Evolutionary conservation across 306 rosid genomes (phyloP), one percentile per base, ranked within the genome.

Genomic region (Begonia masoniana): DNA sequence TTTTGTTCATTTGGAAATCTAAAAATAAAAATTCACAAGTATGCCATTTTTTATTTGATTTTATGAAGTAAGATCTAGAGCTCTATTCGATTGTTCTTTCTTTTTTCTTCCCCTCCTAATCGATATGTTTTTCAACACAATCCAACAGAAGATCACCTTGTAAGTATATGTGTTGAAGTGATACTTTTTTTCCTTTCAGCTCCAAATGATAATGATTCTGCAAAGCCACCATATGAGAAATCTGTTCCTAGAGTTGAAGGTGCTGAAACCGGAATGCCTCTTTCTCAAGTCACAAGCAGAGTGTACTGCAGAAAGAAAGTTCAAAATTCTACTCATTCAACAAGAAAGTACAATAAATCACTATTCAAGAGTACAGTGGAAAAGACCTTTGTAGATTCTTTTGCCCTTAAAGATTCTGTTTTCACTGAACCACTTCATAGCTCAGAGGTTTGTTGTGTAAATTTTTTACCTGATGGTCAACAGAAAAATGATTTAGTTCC

Each of bases 231-330:
- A 54, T 58, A 36, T 45, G 69, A 75, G 59, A 74, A 67, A 78
- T 65, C 50, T 54, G 46, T 45, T 62, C 51, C 47, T 56, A 49
- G 68, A 56, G 51, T 62, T n/a, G 64, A 12, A 49, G 65, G 55
- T 67, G 69, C 51, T 55, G 68, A 78, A 62, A 57, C 67, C 57
- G 63, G 51, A 60, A 63, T 13, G 55, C 43, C 81, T 47, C 35
- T 58, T 54, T 62, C 70, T 57, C 76, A 67, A 59, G 64, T 19
- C 43, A 74, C 77, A 55, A 74, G 48, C 3, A 45, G 64, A 17
- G 81, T 80, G 57, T 84, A 82, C 77, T 56, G 70, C 57, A 73
- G 86, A 63, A 81, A 56, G 71, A 84, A 74, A 68, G 57, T 55
- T 56, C 66, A 42, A 47, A 65, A 60, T 13, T 47, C 58, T 61